phyloP scores from a whole-genome alignment of 257 asterid species.

The Solanum bulbocastanum region DNA sequence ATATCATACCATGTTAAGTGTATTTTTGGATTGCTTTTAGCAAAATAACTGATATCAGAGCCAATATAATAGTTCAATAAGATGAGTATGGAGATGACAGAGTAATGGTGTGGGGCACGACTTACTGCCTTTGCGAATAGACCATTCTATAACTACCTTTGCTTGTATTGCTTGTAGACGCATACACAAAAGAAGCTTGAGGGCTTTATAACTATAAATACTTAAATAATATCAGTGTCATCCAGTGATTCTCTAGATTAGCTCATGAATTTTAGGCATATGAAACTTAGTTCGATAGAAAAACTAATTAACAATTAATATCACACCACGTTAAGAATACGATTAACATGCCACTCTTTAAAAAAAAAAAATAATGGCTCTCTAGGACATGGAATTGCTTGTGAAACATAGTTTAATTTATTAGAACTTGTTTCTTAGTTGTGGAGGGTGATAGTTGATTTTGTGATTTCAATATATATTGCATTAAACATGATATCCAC shows the following conservation, averaged over 20 bases:
- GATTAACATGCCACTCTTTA: too few species aligned
- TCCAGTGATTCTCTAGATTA: not conserved
- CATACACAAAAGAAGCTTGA: not conserved
- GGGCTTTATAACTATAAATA: not conserved
- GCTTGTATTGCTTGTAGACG: not conserved
- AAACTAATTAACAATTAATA: too few species aligned
- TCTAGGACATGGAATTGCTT: not conserved
- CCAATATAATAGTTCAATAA: not conserved
- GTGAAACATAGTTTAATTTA: too few species aligned
- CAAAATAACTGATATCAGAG: not conserved
- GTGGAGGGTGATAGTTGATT: not conserved
- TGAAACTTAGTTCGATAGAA: not conserved
- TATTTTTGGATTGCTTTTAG: not conserved
- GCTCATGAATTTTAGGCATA: not conserved
- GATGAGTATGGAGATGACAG: not conserved
- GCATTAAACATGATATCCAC: not conserved
- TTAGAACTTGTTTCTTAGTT: not conserved
- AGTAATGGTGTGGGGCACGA: not conserved
- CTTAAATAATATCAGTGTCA: not conserved
- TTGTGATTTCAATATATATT: too few species aligned
- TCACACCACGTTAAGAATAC: too few species aligned
- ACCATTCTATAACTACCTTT: not conserved
- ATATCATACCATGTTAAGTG: not conserved
- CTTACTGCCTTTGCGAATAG: not conserved
- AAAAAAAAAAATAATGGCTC: not conserved